Base-by-base conservation (phyloP, 805 yeast genomes). In the Lipomyces lipofer region DNA sequence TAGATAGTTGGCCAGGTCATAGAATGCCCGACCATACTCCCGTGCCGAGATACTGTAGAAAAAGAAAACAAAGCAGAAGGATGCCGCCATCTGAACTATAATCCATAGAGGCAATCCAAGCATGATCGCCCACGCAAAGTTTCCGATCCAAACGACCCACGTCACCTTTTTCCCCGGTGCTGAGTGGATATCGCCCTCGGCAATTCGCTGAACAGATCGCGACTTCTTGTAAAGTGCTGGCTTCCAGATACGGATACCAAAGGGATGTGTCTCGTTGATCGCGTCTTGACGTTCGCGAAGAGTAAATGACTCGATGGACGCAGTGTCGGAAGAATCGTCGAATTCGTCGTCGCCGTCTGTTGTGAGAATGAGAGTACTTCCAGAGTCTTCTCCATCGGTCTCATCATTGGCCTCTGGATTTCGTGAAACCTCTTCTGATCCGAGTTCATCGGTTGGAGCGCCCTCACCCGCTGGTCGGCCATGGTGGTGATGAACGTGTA, bases 221-320 rank as follows among this genome's bases (percentile, higher is more conserved):
- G 80, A 79, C 70, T 94, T 94, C 69, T 94, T 94, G 72, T 94
- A 94, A 52, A 94, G 75, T 1, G 98, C 97, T 1, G 99, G 99
- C 67, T 94, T 94, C 99, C 99, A 94, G 64, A 94, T 88, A 69
- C 96, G 85, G 43, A 94, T 92, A 78, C 99, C 99, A 66, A 94
- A 94, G 0, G 99, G 99, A 74, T 94, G 99, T 3, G 97, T 90
- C 49, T 87, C 84, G 67, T 94, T 94, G 67, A 94, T 94, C 13
- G 99, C 99, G 63, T 88, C 91, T 70, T 94, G 99, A 61, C 97
- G 83, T 63, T 91, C 96, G 56, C 94, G 78, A 51, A 92, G 76
- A 3, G 96, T 94, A 67, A 87, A 85, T 4, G 96, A 86, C 69
- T 92, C 97, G 25, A 81, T 67, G 0, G 95, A 82, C 1, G 78